These are phyloP conservation scores for Triangularia setosa DNA, from an alignment of 2,329 filamentous ascomycete species.

Conservation along the genomic window DNA sequence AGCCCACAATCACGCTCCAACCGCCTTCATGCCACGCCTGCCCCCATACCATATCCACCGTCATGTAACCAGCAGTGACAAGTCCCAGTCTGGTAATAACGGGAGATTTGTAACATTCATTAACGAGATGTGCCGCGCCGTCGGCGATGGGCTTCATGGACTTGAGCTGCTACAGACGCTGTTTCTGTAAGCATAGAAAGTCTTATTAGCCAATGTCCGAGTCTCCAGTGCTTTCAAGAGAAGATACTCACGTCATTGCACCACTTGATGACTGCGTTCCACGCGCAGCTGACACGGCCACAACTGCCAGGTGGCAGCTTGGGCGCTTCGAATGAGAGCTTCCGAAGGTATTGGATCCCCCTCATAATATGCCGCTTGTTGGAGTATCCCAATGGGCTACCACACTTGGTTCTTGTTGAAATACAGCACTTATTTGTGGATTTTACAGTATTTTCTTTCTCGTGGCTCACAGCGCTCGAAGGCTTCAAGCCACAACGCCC, in stretches of 20 bases:
- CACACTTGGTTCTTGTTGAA: neutral
- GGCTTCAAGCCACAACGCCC: too few relatives aligned
- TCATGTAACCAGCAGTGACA: too few relatives aligned
- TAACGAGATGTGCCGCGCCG: neutral
- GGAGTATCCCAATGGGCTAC: neutral
- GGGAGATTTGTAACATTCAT: neutral
- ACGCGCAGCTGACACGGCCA: conserved; percentile 22
- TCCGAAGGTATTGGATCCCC: conserved; percentile 17
- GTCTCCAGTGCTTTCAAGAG: neutral
- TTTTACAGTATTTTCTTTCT: too few relatives aligned
- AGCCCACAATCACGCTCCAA: neutral
- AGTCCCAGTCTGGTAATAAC: neutral
- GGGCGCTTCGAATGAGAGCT: conserved; percentile 8
- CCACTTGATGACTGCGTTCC: conserved; percentile 21
- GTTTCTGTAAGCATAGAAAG: neutral
- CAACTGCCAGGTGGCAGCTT: conserved; percentile 19
- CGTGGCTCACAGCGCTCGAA: too few relatives aligned
- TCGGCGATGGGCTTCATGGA: neutral
- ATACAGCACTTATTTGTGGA: too few relatives aligned
- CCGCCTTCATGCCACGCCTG: neutral
- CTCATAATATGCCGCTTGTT: neutral
- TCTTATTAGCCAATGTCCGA: neutral
- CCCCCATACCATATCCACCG: neutral
- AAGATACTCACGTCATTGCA: conserved; percentile 22
- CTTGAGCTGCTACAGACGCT: neutral